Evolutionary conservation across 495 filamentous ascomycete species (phyloP).

Genomic region (Lasiosphaeria hispida): DNA sequence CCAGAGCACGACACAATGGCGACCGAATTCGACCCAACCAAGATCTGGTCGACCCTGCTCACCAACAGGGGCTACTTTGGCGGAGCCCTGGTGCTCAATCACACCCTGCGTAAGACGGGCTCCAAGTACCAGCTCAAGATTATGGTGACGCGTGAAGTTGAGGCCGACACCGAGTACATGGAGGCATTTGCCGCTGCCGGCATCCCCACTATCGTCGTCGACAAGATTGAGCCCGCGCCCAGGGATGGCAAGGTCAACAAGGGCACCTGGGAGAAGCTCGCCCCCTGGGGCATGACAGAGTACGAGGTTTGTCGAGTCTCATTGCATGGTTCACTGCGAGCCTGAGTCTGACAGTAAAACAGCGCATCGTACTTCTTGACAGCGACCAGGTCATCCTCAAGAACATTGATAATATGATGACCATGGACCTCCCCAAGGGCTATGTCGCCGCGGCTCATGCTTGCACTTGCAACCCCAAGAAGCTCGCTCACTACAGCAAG

Average conservation of each 20-base stretch:
- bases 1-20: not conserved
- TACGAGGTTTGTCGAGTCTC: conserved; percentile 31
- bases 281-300: conserved; percentile 41
- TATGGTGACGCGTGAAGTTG: conserved; percentile 40
- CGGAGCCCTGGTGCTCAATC: conserved; percentile 37
- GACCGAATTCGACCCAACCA: conserved; percentile 19
- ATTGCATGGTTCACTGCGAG: not conserved
- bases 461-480: conserved; percentile 40
- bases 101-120: conserved; percentile 33
- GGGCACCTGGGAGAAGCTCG: conserved; percentile 44
- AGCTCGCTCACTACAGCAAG: conserved; percentile 38
- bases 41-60: conserved; percentile 43
- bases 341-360: not conserved
- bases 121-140: conserved; percentile 41
- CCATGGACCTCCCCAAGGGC: conserved; percentile 32
- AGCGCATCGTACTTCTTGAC: conserved; percentile 42
- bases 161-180: conserved; percentile 40
- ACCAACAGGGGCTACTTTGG: conserved; percentile 41
- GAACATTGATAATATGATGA: conserved; percentile 45
- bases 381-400: conserved; percentile 40
- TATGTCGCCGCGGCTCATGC: conserved; percentile 36
- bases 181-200: conserved; percentile 37
- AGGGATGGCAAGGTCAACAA: conserved; percentile 40
- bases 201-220: conserved; percentile 40
- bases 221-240: conserved; percentile 36